These are phyloP conservation scores for Hypoxylon cercidicola DNA, from an alignment of 495 filamentous ascomycete genomes.

Conservation along the genomic window DNA sequence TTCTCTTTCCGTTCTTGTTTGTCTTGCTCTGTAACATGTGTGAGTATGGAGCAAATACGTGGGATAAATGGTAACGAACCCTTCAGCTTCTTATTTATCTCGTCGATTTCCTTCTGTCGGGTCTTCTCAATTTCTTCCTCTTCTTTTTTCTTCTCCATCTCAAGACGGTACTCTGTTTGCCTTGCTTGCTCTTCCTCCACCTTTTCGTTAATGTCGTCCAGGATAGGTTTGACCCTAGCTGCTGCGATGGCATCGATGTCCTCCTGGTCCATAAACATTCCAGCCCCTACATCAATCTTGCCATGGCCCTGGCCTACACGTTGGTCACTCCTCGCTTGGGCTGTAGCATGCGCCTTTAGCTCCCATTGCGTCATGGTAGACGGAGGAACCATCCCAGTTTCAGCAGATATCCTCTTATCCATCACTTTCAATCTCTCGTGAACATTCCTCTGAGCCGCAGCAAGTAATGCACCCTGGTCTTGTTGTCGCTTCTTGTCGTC, in stretches of 20 bases:
- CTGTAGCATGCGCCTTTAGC: conserved; percentile 72
- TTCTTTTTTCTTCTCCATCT: conserved; percentile 60
- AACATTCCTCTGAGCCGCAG: conserved; percentile 85
- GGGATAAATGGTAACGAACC: conserved; percentile 42
- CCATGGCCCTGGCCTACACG: conserved; percentile 63
- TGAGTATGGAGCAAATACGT: conserved; percentile 27
- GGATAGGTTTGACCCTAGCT: conserved; percentile 81
- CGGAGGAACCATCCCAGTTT: conserved; percentile 80
- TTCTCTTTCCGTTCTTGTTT: conserved; percentile 60
- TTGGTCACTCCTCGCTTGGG: conserved; percentile 70
- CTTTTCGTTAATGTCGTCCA: conserved; percentile 88
- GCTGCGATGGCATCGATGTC: conserved; percentile 85
- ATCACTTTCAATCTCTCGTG: conserved; percentile 77
- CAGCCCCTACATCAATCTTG: conserved; percentile 82
- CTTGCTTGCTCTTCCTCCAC: conserved; percentile 73
- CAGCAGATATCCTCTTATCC: conserved; percentile 79
- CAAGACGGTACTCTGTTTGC: conserved; percentile 60
- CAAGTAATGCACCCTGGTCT: conserved; percentile 79
- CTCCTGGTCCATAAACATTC: conserved; percentile 78
- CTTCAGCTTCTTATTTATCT: conserved; percentile 55
- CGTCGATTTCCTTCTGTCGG: conserved; percentile 57
- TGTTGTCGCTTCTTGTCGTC: conserved; percentile 78
- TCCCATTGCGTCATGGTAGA: conserved; percentile 81
- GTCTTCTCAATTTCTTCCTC: conserved; percentile 56
- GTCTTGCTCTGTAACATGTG: conserved; percentile 52